phyloP scores from a whole-genome alignment of 2,329 filamentous ascomycete species.

The Paecilomyces dactylethromorphus region DNA sequence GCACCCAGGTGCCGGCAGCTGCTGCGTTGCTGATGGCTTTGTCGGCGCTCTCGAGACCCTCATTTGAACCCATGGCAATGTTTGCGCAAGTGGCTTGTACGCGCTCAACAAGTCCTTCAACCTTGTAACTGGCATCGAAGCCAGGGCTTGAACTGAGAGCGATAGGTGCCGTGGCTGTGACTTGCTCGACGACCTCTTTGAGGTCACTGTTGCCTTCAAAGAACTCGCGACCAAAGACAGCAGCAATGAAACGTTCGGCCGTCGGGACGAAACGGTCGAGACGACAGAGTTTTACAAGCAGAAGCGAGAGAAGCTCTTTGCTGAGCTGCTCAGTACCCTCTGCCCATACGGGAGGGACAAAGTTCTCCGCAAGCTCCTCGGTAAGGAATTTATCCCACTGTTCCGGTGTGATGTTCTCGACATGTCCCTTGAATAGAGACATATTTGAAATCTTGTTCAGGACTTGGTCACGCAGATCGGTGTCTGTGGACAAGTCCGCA shows the following conservation, averaged over 20 bases:
- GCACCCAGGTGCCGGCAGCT: constrained; percentile 86
- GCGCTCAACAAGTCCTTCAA: constrained; percentile 86
- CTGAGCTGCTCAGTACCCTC: constrained; percentile 60
- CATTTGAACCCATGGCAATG: constrained; percentile 98
- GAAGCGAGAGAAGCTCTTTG: constrained; percentile 71
- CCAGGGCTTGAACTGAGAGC: constrained; percentile 90
- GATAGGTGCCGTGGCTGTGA: constrained; percentile 77
- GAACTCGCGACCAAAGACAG: constrained; percentile 76
- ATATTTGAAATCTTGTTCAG: constrained; percentile 64
- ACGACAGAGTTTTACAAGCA: constrained; percentile 90
- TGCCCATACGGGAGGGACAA: constrained; percentile 71
- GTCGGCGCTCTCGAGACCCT: constrained; percentile 85
- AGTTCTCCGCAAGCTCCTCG: constrained; percentile 81
- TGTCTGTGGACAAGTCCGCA: constrained; percentile 68
- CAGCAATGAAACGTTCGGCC: constrained; percentile 80
- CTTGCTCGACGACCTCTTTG: constrained; percentile 74
- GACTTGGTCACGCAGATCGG: constrained; percentile 59
- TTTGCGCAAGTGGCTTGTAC: constrained; percentile 80
- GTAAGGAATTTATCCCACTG: constrained; percentile 77
- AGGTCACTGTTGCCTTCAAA: constrained; percentile 83
- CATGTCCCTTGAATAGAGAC: constrained; percentile 63
- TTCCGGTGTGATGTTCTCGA: constrained; percentile 55
- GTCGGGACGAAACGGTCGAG: constrained; percentile 91
- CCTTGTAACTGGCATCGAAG: constrained; percentile 98
- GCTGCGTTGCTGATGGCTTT: constrained; percentile 92